Conservation (phyloP, 1,139 yeast species). For the Debaryomycetaceae sp. region DNA sequence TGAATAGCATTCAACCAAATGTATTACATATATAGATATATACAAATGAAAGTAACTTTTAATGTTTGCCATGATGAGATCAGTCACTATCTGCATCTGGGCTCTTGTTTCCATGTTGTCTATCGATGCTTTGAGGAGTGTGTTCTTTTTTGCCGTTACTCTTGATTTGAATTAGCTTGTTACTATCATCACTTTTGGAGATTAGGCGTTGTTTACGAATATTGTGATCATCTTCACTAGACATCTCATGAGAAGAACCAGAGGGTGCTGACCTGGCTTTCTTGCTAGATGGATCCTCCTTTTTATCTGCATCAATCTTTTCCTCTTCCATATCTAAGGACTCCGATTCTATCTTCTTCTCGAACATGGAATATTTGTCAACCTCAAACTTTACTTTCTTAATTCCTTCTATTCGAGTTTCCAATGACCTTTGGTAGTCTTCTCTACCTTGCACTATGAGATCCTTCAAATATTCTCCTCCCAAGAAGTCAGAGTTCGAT, state of each 20-base stretch:
- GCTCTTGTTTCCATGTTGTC: background rate
- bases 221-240: constrained; percentile 15
- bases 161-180: constrained; percentile 22
- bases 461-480: constrained; percentile 29
- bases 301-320: constrained; percentile 2
- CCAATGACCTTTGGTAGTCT: constrained; percentile 12
- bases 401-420: constrained; percentile 11
- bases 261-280: constrained; percentile 18
- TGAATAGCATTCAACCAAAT: background rate
- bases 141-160: constrained; percentile 20
- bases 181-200: constrained; percentile 24
- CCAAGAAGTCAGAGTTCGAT: constrained; percentile 26
- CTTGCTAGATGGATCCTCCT: constrained; percentile 12
- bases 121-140: background rate
- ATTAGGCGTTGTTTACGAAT: constrained; percentile 33
- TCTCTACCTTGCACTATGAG: constrained; percentile 23
- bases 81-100: background rate
- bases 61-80: background rate
- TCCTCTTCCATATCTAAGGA: constrained; percentile 13
- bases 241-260: constrained; percentile 8
- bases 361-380: constrained; percentile 7
- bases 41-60: background rate
- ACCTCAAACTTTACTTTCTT: constrained; percentile 14
- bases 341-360: constrained; percentile 14
- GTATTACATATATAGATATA: background rate